phyloP scores from a whole-genome alignment of 2,329 filamentous ascomycete species.

The Fusarium secorum region DNA sequence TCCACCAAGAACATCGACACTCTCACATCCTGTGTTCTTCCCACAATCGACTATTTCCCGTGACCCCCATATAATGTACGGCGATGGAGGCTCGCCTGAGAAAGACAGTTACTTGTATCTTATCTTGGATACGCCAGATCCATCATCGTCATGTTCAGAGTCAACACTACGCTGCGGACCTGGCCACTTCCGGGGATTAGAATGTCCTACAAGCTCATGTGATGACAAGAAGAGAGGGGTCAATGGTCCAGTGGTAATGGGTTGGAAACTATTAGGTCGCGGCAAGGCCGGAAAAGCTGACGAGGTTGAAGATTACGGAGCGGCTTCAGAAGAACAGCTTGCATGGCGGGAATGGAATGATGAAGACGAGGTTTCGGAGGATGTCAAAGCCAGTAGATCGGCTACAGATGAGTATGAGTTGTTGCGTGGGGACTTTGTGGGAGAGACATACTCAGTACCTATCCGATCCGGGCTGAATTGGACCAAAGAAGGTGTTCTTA shows the following conservation, averaged over 20 bases:
- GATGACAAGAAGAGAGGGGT: not conserved
- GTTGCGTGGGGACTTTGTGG: not conserved
- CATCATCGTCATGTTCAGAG: not conserved
- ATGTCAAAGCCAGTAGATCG: not conserved
- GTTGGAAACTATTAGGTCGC: not conserved
- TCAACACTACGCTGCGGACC: not conserved
- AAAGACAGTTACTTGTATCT: not conserved
- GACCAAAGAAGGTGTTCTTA: not conserved
- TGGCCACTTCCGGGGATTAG: not conserved
- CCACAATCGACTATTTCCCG: not conserved
- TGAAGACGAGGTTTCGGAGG: not conserved
- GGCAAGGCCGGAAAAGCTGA: not conserved
- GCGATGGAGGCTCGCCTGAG: not conserved
- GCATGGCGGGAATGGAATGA: not conserved
- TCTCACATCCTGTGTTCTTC: not conserved
- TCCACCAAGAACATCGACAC: not conserved
- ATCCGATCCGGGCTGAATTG: not conserved
- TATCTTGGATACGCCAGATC: not conserved
- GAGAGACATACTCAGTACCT: not conserved
- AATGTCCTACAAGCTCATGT: accelerated
- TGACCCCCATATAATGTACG: not conserved
- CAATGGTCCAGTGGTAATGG: not conserved
- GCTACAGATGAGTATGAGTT: not conserved
- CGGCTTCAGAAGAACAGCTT: accelerated
- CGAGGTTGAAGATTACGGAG: accelerated